Percentiles rank a stretch among this genome's conserved stretches.
Evolutionary conservation across 2,329 filamentous ascomycete genomes (phyloP).

Genomic region (Verticillium alfalfae): DNA sequence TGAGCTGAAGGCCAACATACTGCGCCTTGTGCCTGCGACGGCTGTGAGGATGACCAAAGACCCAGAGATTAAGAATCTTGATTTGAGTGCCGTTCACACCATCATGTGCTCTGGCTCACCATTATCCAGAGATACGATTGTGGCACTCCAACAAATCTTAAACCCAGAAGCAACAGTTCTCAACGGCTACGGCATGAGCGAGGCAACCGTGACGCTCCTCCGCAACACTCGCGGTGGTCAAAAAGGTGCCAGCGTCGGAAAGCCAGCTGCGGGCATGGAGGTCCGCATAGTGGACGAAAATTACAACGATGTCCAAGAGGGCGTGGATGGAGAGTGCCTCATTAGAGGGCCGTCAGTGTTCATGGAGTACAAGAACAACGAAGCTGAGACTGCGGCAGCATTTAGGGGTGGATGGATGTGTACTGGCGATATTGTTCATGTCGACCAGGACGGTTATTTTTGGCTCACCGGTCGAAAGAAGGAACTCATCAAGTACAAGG

Average conservation of each 20-base stretch:
- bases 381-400: slow-evolving; percentile 1
- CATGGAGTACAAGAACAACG: slow-evolving; percentile 6
- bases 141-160: slow-evolving; percentile 7
- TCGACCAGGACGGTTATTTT: slow-evolving; percentile 3
- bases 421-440: slow-evolving; percentile 8
- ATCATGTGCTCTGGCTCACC: slow-evolving; percentile 15
- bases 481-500: slow-evolving; percentile 53
- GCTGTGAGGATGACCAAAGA: slow-evolving; percentile 11
- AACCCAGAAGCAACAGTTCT: slow-evolving; percentile 9
- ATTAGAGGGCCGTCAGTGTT: slow-evolving; percentile 5
- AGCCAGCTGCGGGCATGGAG: background rate
- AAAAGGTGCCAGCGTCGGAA: slow-evolving; percentile 14
- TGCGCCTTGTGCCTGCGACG: slow-evolving; percentile 31
- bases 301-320: slow-evolving; percentile 1
- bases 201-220: slow-evolving; percentile 14
- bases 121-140: slow-evolving; percentile 12
- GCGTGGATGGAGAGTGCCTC: slow-evolving; percentile 5
- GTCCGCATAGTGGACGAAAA: slow-evolving; percentile 5
- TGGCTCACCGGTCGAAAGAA: slow-evolving; percentile 4
- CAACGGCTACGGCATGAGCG: slow-evolving; percentile 19
- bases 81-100: slow-evolving; percentile 10
- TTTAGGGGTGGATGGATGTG: slow-evolving; percentile 10
- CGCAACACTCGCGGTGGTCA: slow-evolving; percentile 9
- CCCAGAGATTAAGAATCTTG: slow-evolving; percentile 6
- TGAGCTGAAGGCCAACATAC: slow-evolving; percentile 26